These are phyloP conservation scores for Alloteropsis angusta DNA, from an alignment of 202 grass and related monocot species.

Conservation along the genomic window DNA sequence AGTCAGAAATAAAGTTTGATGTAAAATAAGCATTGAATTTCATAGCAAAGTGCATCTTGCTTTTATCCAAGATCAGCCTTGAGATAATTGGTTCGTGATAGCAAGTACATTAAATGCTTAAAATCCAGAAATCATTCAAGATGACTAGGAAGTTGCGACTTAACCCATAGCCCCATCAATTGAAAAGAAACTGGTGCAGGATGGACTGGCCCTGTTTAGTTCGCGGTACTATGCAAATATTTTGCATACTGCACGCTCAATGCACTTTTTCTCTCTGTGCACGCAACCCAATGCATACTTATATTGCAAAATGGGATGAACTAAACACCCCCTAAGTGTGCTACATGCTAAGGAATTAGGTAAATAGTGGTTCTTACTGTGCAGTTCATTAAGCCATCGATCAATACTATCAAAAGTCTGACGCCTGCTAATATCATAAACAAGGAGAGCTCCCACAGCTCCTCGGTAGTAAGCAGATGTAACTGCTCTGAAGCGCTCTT, in stretches of 20 bases:
- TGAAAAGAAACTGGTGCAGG: not conserved
- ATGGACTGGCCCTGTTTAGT: no score
- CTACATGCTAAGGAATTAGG: not conserved
- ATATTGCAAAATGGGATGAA: no score
- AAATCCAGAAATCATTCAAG: not conserved
- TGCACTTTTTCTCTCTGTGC: no score
- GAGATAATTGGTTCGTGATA: not conserved
- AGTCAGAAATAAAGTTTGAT: not conserved
- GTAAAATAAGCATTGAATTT: not conserved
- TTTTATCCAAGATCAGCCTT: not conserved
- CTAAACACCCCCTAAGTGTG: no score
- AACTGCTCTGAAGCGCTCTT: constrained; percentile 81
- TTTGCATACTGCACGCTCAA: no score
- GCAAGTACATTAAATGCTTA: not conserved
- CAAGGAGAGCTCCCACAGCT: constrained; percentile 72
- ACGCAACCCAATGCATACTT: no score
- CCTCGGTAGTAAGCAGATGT: constrained; percentile 83
- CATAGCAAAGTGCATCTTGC: not conserved
- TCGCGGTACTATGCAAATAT: no score
- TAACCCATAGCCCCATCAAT: not conserved
- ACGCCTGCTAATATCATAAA: constrained; percentile 76
- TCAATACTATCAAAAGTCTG: constrained; percentile 75
- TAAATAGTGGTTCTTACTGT: constrained; percentile 38
- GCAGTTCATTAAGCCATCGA: constrained; percentile 79
- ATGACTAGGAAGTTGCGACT: not conserved